Evolutionary conservation across 306 rosid species (phyloP), one percentile per base, ranked within the genome.

Genomic region (Potentilla sterilis): DNA sequence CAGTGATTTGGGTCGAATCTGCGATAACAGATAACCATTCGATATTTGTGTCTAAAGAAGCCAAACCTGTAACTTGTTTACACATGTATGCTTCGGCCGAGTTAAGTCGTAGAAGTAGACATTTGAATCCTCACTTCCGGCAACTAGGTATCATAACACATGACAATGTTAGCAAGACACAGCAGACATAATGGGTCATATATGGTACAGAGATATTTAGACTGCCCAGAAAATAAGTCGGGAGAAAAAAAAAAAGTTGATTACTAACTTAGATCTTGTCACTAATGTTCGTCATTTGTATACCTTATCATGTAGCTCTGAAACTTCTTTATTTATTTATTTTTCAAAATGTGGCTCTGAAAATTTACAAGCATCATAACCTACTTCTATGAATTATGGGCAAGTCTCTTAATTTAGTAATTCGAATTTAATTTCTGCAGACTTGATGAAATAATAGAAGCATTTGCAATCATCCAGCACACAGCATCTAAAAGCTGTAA

Each of bases 121-220:
- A 82, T 90, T 95, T 81, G 97, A 90, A 87, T 95, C 99, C 83
- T 95, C 99, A 82, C 97, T 95, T 83, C 99, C 99, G 67, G 97
- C 79, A 79, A 95, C 99, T 95, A 63, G 83, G 67, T 63, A 78
- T 75, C 67, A 41, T 58, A 83, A 78, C 41, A 78, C 59, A 74
- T 66, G 81, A 70, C 40, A 44, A 71, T 54, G 83, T 89, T 52
- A 85, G 78, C 70, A 72, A 80, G 77, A 70, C n/a, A 11, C 16
- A 24, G 55, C 42, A 3, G 14, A 1, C 6, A 28, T 69, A 69
- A 15, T 47, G 32, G 44, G 22, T 32, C 28, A 28, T 8, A 3
- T 54, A n/a, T 54, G 65, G 11, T 37, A 51, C 5, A 9, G 15
- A 49, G 52, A 51, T 52, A 76, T 63, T 48, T 7, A 3, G 14